Conservation (phyloP, 306 rosid genomes). For the Lathyrus aphaca region DNA sequence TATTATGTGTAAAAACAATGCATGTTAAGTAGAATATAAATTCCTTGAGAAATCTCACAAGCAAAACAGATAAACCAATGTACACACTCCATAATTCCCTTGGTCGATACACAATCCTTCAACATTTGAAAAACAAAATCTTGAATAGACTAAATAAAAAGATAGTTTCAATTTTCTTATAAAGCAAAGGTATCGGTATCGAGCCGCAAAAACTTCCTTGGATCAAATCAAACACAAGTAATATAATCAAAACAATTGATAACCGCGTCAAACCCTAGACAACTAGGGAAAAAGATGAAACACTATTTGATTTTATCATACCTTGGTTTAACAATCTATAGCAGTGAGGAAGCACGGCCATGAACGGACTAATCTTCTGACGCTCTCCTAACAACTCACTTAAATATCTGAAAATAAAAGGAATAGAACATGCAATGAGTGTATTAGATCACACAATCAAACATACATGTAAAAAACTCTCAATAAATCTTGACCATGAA, state of each 20-base stretch:
- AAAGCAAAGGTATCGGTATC: background rate
- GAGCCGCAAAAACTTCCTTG: background rate
- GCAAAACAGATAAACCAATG: background rate
- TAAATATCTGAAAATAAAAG: slow-evolving; percentile 59
- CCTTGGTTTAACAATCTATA: slow-evolving; percentile 89
- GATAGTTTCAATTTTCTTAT: background rate
- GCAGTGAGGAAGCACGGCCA: slow-evolving; percentile 71
- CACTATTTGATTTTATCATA: background rate
- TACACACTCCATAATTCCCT: slow-evolving; percentile 1
- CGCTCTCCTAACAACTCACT: slow-evolving; percentile 84
- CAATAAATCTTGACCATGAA: background rate
- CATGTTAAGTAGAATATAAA: slow-evolving; percentile 1
- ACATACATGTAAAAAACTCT: background rate
- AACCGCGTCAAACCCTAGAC: background rate
- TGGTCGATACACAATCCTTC: background rate
- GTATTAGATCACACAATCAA: slow-evolving; percentile 13
- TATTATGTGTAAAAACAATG: background rate
- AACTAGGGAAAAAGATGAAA: slow-evolving; percentile 1
- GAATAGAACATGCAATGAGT: slow-evolving; percentile 18
- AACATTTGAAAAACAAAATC: slow-evolving; percentile 19
- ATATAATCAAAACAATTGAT: background rate
- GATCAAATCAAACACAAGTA: slow-evolving; percentile 6
- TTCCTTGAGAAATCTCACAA: background rate
- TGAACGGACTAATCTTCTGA: slow-evolving; percentile 74
- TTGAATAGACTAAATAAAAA: slow-evolving; percentile 16